A percentile compares a stretch with the other conserved stretches of the same genome.
phyloP scores from a whole-genome alignment of 805 yeast species.

The Barnettozyma siamensis region DNA sequence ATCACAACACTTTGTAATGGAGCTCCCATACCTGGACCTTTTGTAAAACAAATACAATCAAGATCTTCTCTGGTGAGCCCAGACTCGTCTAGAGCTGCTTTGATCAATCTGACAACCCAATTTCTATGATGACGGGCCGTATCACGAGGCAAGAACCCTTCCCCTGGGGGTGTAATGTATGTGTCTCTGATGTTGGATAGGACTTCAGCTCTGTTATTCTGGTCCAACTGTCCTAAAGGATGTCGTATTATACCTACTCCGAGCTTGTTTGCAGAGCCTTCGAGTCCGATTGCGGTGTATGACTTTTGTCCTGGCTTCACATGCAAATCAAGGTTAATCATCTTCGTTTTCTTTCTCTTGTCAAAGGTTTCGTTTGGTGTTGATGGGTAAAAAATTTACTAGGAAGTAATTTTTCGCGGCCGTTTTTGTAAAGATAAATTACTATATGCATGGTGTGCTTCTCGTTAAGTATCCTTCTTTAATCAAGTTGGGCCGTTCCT shows the following conservation, averaged over 20 bases:
- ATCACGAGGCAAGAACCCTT: conserved; percentile 94
- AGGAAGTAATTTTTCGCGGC: too few species aligned
- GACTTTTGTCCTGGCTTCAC: conserved; percentile 37
- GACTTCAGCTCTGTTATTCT: conserved; percentile 61
- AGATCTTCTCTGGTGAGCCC: conserved; percentile 42
- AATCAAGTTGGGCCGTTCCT: too few species aligned
- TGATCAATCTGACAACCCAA: conserved; percentile 82
- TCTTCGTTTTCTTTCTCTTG: conserved; percentile 7
- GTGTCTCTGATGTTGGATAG: conserved; percentile 93
- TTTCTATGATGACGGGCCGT: conserved; percentile 95
- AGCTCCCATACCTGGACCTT: conserved; percentile 99
- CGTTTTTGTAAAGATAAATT: too few species aligned
- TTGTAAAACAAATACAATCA: conserved; percentile 88
- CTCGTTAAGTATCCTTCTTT: too few species aligned
- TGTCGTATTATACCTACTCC: conserved; percentile 93
- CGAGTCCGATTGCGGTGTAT: conserved; percentile 82
- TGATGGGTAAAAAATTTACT: too few species aligned
- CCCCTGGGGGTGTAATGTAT: conserved; percentile 95
- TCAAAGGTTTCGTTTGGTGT: too few species aligned
- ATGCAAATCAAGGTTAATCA: conserved; percentile 43
- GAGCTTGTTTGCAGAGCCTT: conserved; percentile 94
- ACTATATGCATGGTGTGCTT: too few species aligned
- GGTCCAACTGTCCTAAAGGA: conserved; percentile 49
- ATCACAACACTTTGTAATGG: conserved; percentile 90
- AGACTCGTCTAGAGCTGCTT: conserved; percentile 60